phyloP scores from a whole-genome alignment of 169 alveolate species.

The Eimeria sp. region DNA sequence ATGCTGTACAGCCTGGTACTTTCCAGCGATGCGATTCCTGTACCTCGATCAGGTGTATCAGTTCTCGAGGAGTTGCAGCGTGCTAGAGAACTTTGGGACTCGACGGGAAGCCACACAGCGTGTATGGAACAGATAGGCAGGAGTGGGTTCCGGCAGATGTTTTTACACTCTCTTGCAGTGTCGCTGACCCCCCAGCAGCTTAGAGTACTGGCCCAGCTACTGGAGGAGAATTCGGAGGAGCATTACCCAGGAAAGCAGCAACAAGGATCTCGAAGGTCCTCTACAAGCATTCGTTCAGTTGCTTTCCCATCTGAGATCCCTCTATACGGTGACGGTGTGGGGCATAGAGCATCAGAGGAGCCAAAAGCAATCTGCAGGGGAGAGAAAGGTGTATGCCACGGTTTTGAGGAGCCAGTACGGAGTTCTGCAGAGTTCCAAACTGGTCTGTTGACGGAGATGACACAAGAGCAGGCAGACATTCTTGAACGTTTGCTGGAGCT shows the following conservation, averaged over 20 bases:
- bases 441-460: not conserved
- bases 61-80: conserved; percentile 10
- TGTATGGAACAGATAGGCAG: not conserved
- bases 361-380: not conserved
- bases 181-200: conserved; percentile 23
- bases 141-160: conserved; percentile 18
- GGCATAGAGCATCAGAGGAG: not conserved
- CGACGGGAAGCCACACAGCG: not conserved
- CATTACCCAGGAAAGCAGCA: not conserved
- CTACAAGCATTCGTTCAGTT: not conserved
- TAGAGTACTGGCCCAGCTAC: not conserved
- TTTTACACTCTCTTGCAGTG: not conserved
- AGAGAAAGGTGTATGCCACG: not conserved
- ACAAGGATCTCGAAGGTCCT: not conserved
- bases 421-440: not conserved
- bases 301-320: not conserved
- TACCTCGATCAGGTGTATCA: not conserved
- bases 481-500: conserved; percentile 9
- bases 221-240: not conserved
- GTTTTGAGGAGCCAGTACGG: not conserved
- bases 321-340: not conserved
- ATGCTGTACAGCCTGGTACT: not conserved
- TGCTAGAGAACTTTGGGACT: conserved; percentile 7
- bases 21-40: not conserved
- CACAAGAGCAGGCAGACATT: not conserved